Conservation (phyloP, 2,329 filamentous ascomycete species). For the Exophiala alcalophila region DNA sequence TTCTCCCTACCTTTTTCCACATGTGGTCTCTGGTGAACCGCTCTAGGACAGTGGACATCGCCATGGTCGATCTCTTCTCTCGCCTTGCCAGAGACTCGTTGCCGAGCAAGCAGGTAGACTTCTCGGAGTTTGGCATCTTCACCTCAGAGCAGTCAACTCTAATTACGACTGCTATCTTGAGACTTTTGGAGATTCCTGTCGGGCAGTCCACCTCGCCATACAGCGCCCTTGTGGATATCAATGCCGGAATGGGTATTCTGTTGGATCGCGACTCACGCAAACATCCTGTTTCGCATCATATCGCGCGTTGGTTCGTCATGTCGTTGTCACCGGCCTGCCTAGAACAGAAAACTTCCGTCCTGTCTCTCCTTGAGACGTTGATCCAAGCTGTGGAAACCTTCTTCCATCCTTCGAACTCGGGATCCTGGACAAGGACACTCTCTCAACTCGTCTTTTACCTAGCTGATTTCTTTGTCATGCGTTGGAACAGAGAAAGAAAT, state of each 20-base stretch:
- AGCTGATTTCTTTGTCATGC: constrained; percentile 92
- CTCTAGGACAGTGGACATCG: constrained; percentile 80
- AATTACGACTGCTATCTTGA: constrained; percentile 86
- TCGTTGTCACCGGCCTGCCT: constrained; percentile 83
- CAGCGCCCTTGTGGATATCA: constrained; percentile 72
- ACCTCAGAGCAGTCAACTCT: constrained; percentile 86
- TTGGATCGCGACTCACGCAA: constrained; percentile 92
- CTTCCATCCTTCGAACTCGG: constrained; percentile 96
- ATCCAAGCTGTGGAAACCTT: constrained; percentile 97
- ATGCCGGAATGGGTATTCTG: constrained; percentile 77
- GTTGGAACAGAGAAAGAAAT: constrained; percentile 93
- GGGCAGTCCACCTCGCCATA: constrained; percentile 95
- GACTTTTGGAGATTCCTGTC: constrained; percentile 91
- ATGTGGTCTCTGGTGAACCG: constrained; percentile 91
- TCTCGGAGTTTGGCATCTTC: constrained; percentile 85
- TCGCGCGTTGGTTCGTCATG: constrained; percentile 89
- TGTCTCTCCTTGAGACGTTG: constrained; percentile 82
- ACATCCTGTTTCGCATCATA: constrained; percentile 85
- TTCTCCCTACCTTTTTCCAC: constrained; percentile 92
- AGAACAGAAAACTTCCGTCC: constrained; percentile 71
- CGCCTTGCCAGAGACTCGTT: constrained; percentile 82
- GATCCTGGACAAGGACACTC: constrained; percentile 83
- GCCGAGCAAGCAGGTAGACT: constrained; percentile 69
- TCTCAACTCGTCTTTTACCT: constrained; percentile 90
- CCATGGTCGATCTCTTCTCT: constrained; percentile 86